phyloP scores from a whole-genome alignment of 805 yeast genomes.

The Cyberlindnera lachancei region DNA sequence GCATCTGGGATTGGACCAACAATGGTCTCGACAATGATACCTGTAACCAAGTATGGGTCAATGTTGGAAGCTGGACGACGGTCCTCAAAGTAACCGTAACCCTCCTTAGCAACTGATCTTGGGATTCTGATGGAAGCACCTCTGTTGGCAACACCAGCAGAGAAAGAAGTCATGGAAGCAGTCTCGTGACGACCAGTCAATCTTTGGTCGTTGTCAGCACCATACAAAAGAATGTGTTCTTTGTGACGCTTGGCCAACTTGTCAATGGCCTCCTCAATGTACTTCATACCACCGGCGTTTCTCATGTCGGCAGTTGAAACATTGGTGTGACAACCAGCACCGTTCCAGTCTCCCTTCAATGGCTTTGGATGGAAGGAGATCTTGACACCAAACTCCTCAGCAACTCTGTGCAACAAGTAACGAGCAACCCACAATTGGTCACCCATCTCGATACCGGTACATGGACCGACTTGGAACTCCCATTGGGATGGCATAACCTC shows the following conservation, averaged over 20 bases:
- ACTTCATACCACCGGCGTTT: constrained; percentile 91
- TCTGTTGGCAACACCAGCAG: constrained; percentile 98
- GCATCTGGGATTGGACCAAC: constrained; percentile 93
- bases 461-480: constrained; percentile 99
- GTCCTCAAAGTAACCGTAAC: constrained; percentile 97
- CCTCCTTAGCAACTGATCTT: constrained; percentile 97
- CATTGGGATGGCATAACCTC: constrained; percentile 99
- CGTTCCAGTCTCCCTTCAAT: constrained; percentile 98
- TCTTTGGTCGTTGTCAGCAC: constrained; percentile 92
- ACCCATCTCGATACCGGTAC: constrained; percentile 93
- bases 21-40: constrained; percentile 95
- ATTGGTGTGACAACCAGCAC: constrained; percentile 99
- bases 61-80: constrained; percentile 99
- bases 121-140: constrained; percentile 99
- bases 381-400: constrained; percentile 98
- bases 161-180: constrained; percentile 84
- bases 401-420: constrained; percentile 86
- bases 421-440: constrained; percentile 96
- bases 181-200: constrained; percentile 98
- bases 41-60: constrained; percentile 97
- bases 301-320: constrained; percentile 93
- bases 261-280: constrained; percentile 86
- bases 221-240: constrained; percentile 93
- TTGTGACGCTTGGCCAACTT: constrained; percentile 92
- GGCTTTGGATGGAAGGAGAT: constrained; percentile 99